Evolutionary conservation across 495 filamentous ascomycete genomes (phyloP), one percentile per base, ranked within the genome.

Genomic region (Xylaria grammica): DNA sequence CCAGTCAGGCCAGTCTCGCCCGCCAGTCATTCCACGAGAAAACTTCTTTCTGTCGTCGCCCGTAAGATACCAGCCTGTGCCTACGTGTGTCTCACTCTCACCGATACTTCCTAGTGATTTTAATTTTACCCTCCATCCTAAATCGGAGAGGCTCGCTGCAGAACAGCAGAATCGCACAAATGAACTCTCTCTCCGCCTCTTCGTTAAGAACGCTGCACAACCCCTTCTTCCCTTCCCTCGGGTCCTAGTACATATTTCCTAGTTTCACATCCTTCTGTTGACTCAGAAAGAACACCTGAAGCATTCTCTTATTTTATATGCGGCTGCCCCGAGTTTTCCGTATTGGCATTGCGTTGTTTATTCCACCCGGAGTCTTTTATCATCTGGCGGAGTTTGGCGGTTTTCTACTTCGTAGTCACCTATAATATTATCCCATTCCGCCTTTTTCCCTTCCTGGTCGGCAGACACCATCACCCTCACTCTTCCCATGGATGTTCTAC

Each of bases 41-140:
- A 63, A 65, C 63, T 50, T 71, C 68, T 63, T 62, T 42, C 69
- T 72, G 72, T 63, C 65, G 67, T 46, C 67, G 65, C 60, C 69
- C 69, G 69, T 72, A 56, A 69, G 68, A 66, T 64, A 44, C 42
- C 30, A 38, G 53, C 50, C 32, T 57, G 62, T 69, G 69, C 67
- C 67, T 70, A 72, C 69, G 69, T 74, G 72, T 74, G 72, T 74
- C 72, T 74, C 66, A 74, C 71, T 65, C 72, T 74, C 72, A 74
- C 72, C 72, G 72, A 74, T 74, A 74, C 67, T 74, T 74, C 62
- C 63, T 67, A 11, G 5, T 36, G 32, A 5, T 36, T 36, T 42
- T 56, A 65, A 60, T 67, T 69, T 67, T 67, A 60, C 32, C 62
- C 69, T 72, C 70, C 72, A 67, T 70, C 72, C 72, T 69, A 69